Percentiles rank a stretch among this genome's conserved stretches.
phyloP scores from a whole-genome alignment of 257 asterid genomes.

The Solanum sparsipilum region DNA sequence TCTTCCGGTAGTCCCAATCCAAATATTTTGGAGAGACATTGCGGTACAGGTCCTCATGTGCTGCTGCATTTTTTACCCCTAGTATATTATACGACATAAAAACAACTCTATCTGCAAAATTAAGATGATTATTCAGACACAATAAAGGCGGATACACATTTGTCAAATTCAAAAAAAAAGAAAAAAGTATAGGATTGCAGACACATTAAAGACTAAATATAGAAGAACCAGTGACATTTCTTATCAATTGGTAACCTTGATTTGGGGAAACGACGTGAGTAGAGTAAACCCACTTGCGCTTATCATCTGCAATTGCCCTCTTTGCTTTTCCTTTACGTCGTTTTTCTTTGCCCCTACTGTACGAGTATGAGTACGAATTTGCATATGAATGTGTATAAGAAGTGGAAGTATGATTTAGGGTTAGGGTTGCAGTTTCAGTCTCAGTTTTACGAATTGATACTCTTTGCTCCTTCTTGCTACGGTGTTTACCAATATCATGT shows the following conservation, averaged over 20 bases:
- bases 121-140: background rate
- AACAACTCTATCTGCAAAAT: conserved; percentile 45
- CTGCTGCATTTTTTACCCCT: conserved; percentile 59
- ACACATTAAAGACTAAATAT: background rate
- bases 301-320: conserved; percentile 4
- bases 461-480: conserved; percentile 16
- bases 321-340: conserved; percentile 6
- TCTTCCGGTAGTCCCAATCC: conserved; percentile 71
- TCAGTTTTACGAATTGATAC: conserved; percentile 18
- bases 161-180: background rate
- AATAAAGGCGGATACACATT: background rate
- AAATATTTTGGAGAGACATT: conserved; percentile 34
- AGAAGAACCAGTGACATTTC: background rate
- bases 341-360: background rate
- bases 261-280: conserved; percentile 32
- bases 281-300: conserved; percentile 63
- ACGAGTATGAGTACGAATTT: background rate
- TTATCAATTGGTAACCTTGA: conserved; percentile 15
- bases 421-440: conserved; percentile 11
- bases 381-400: conserved; percentile 8
- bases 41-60: conserved; percentile 54
- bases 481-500: background rate
- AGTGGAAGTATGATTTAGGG: conserved; percentile 13
- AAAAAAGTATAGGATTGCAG: background rate
- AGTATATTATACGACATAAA: conserved; percentile 70